Evolutionary conservation across 1,284 basidiomycete species (phyloP).

Genomic region (Microbotryum scabiosae): DNA sequence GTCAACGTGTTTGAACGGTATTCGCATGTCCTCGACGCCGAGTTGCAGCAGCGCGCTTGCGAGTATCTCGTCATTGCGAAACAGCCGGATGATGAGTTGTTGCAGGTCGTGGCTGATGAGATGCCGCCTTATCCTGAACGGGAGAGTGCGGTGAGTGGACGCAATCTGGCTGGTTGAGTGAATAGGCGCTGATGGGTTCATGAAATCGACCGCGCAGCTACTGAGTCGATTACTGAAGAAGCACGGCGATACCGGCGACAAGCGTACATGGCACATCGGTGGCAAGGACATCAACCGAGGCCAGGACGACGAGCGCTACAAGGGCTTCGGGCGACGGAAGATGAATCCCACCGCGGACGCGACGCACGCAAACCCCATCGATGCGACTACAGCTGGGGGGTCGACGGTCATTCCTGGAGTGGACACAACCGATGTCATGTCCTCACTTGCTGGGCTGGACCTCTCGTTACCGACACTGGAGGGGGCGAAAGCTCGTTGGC

Average conservation of each 20-base stretch:
- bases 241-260: slow-evolving; percentile 54
- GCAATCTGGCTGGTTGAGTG: too few species aligned
- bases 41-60: slow-evolving; percentile 96
- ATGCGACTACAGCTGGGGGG: too few species aligned
- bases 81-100: slow-evolving; percentile 77
- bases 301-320: slow-evolving; percentile 52
- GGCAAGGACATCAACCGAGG: slow-evolving; percentile 84
- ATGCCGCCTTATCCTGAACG: slow-evolving; percentile 98
- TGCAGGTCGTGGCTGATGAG: slow-evolving; percentile 94
- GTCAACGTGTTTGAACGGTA: slow-evolving; percentile 96
- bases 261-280: slow-evolving; percentile 90
- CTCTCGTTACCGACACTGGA: slow-evolving; percentile 44
- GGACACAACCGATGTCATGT: slow-evolving; percentile 54
- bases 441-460: slow-evolving; percentile 73
- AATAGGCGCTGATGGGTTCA: background rate
- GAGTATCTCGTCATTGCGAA: slow-evolving; percentile 84
- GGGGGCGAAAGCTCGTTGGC: background rate
- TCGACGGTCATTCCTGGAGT: slow-evolving; percentile 7
- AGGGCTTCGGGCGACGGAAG: slow-evolving; percentile 42
- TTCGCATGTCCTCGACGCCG: slow-evolving; percentile 92
- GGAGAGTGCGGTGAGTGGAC: slow-evolving; percentile 61
- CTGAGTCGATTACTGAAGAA: slow-evolving; percentile 28
- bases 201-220: slow-evolving; percentile 1
- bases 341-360: slow-evolving; percentile 20
- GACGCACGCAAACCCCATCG: background rate